phyloP scores from a whole-genome alignment of 2,329 filamentous ascomycete genomes.

The Ophiosphaerella herpotricha region DNA sequence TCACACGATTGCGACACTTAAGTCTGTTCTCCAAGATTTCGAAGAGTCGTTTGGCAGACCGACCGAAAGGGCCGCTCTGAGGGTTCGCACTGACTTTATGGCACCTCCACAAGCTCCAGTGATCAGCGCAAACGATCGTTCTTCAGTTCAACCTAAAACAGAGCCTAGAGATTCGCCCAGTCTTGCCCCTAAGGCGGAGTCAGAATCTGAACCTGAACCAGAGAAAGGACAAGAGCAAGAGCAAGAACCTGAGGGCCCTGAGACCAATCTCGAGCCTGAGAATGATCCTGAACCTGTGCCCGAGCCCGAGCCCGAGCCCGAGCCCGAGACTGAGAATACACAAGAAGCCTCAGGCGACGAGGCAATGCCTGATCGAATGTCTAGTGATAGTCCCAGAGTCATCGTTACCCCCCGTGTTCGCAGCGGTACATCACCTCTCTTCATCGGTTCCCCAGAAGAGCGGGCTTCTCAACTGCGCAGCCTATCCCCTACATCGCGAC shows the following conservation, averaged over 20 bases:
- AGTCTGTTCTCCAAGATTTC: conserved; percentile 32
- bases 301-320: not conserved
- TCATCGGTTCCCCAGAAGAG: no score
- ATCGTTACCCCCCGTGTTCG: no score
- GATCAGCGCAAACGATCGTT: not conserved
- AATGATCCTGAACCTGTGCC: not conserved
- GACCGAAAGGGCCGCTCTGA: conserved; percentile 4
- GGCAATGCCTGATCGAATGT: not conserved
- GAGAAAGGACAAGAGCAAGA: no score
- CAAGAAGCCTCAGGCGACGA: not conserved
- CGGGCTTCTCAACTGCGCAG: no score
- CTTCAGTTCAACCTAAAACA: not conserved
- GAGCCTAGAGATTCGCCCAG: not conserved
- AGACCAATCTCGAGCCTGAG: not conserved
- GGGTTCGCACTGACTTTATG: conserved; percentile 2
- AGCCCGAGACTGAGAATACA: not conserved
- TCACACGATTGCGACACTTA: conserved; percentile 28
- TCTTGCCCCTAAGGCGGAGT: no score
- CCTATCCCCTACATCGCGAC: no score
- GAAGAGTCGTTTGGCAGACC: conserved; percentile 15
- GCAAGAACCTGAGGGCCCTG: not conserved
- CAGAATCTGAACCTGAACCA: no score
- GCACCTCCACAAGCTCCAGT: not conserved
- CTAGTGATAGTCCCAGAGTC: not conserved
- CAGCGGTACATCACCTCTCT: no score